Evolutionary conservation across 2,329 filamentous ascomycete species (phyloP).

Genomic region (Curvularia verruculosa): DNA sequence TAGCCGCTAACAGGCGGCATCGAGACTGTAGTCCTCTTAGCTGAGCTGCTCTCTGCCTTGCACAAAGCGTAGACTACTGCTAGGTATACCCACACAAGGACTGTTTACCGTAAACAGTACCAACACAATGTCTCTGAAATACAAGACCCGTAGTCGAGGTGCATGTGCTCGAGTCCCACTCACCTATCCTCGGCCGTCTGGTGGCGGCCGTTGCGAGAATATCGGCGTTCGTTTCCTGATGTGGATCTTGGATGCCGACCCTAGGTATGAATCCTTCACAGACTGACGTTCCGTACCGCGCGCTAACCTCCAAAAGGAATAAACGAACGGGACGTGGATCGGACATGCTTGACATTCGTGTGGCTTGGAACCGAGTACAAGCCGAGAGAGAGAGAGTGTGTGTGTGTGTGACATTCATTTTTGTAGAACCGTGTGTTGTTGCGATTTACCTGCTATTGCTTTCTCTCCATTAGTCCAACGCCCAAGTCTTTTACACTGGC

Average conservation of each 20-base stretch:
- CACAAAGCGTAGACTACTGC: neutral
- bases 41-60: neutral
- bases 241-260: neutral
- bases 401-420: neutral
- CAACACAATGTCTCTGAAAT: neutral
- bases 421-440: neutral
- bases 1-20: neutral
- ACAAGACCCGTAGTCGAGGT: neutral
- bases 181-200: neutral
- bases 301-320: neutral
- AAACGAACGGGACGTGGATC: neutral
- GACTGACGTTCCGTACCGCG: conserved; percentile 9
- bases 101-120: neutral
- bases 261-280: neutral
- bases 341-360: neutral
- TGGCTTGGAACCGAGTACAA: neutral
- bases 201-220: neutral
- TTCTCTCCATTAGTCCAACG: neutral
- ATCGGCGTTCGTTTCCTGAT: neutral
- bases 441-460: neutral
- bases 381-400: neutral
- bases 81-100: neutral
- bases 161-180: neutral
- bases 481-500: neutral
- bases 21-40: neutral